phyloP scores from a whole-genome alignment of 1,284 basidiomycete genomes.

The Butyriboletus appendiculatus region DNA sequence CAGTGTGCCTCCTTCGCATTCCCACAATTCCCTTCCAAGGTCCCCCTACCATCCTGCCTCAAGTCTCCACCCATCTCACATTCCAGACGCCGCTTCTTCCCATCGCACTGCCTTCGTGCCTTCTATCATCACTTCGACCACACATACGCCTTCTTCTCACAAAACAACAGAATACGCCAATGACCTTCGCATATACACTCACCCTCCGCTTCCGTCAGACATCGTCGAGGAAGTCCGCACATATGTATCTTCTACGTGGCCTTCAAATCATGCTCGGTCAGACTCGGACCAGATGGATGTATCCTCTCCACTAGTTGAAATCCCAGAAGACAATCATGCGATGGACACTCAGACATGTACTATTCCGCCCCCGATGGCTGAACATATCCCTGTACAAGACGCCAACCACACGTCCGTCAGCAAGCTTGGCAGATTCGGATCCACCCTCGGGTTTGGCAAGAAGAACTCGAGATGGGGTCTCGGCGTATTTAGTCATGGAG shows the following conservation, averaged over 20 bases:
- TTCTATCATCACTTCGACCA: conserved; percentile 38
- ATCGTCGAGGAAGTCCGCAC: conserved; percentile 43
- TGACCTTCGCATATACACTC: conserved; percentile 35
- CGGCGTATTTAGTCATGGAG: conserved; percentile 73
- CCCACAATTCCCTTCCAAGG: conserved; percentile 45
- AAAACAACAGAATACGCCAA: conserved; percentile 38
- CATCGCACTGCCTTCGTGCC: conserved; percentile 61
- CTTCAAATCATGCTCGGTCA: conserved; percentile 31
- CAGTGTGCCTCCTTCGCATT: conserved; percentile 60
- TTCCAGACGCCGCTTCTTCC: conserved; percentile 51
- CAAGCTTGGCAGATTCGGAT: conserved; percentile 56
- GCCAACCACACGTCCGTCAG: conserved; percentile 41
- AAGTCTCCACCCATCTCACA: conserved; percentile 37
- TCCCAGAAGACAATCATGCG: conserved; percentile 39
- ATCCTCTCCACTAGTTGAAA: conserved; percentile 47
- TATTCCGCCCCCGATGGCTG: conserved; percentile 42
- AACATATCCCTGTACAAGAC: conserved; percentile 32
- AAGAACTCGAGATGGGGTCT: conserved; percentile 66
- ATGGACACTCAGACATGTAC: conserved; percentile 57
- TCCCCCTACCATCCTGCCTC: conserved; percentile 38
- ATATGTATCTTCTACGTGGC: conserved; percentile 31
- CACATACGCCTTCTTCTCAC: conserved; percentile 35
- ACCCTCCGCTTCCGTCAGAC: conserved; percentile 32
- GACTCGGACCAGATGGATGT: conserved; percentile 67
- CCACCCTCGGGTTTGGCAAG: conserved; percentile 59